Base-by-base conservation (phyloP, 129 eudicot species). In the Artemisia argyi region DNA sequence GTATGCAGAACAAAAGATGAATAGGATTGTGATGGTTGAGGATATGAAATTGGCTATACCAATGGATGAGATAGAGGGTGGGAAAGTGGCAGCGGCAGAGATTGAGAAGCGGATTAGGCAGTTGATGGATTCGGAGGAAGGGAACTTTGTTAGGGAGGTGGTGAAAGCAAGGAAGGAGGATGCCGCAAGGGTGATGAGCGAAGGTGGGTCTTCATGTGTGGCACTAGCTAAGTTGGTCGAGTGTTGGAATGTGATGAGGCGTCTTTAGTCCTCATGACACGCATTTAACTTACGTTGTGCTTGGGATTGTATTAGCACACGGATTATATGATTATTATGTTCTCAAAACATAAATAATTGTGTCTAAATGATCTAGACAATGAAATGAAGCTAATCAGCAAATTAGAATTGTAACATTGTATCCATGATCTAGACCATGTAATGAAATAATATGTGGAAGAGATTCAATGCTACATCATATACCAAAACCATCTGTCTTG, bases 1-100 rank as follows among this genome's bases (percentile, higher is more conserved):
- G 22, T 80, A 74, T 62, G 62, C 78, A 0, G 88, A 86, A 42
- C 86, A 83, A 58, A 76, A 80, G 15, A 74, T 84, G 0, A 83
- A 78, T 65, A 86, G 18, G 74, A 55, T 61, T 57, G 83, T 15
- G 80, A 7, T 65, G 88, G 82, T 59, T 68, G 80, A 63, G 74
- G 88, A 84, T 6, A 64, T 44, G 73, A 59, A 7, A 82, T 28
- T 66, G 84, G 54, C 78, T 61, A 30, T 12, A 51, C 73, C 57
- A 72, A 78, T 19, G 68, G 68, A 30, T 78, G 85, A 19, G 26
- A 80, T 4, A n/a, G 74, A 12, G 0, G n/a, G 7, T 61, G 85
- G 65, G 68, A 55, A 3, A 39, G 71, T 73, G 55, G 10, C 64
- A 5, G 71, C 78, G 15, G 8, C 7, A 22, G 83, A 86, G 69